These are phyloP conservation scores for Coniochaeta ligniaria DNA, from an alignment of 2,329 filamentous ascomycete genomes.

Conservation along the genomic window DNA sequence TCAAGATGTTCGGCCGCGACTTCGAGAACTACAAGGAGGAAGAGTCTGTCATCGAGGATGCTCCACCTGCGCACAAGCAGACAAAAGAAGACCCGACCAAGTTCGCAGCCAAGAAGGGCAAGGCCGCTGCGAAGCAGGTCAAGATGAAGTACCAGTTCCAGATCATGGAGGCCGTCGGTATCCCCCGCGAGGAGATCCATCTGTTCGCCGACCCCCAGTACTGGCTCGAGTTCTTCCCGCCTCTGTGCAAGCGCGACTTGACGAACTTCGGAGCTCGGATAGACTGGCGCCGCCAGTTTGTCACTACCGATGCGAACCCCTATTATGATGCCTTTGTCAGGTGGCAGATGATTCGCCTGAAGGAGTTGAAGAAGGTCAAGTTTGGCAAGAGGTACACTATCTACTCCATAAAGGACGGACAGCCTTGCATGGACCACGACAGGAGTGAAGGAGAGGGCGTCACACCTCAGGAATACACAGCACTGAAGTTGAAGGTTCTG, in stretches of 20 bases:
- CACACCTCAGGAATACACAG: conserved; percentile 85
- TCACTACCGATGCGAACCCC: conserved; percentile 93
- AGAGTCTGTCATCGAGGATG: conserved; percentile 39
- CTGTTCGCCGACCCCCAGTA: conserved; percentile 78
- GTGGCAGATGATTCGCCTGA: conserved; percentile 95
- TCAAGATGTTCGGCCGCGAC: conserved; percentile 79
- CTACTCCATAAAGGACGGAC: conserved; percentile 59
- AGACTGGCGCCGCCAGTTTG: conserved; percentile 87
- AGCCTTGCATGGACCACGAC: conserved; percentile 85
- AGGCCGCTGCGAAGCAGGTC: conserved; percentile 80
- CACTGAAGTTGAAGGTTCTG: conserved; percentile 81
- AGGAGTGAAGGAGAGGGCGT: conserved; percentile 74
- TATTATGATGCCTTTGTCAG: conserved; percentile 94
- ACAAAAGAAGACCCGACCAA: conserved; percentile 77
- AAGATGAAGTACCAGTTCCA: conserved; percentile 96
- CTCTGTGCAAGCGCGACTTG: conserved; percentile 71
- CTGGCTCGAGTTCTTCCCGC: conserved; percentile 79
- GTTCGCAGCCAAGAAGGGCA: conserved; percentile 88
- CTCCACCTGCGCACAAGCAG: conserved; percentile 52
- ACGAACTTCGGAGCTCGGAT: conserved; percentile 79
- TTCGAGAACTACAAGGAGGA: conserved; percentile 73
- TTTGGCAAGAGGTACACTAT: conserved; percentile 56
- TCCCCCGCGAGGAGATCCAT: conserved; percentile 83
- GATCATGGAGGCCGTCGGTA: conserved; percentile 82
- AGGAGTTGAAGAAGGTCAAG: conserved; percentile 85